phyloP scores from a whole-genome alignment of 163 green algal genomes.

The Chloroidium sp. region DNA sequence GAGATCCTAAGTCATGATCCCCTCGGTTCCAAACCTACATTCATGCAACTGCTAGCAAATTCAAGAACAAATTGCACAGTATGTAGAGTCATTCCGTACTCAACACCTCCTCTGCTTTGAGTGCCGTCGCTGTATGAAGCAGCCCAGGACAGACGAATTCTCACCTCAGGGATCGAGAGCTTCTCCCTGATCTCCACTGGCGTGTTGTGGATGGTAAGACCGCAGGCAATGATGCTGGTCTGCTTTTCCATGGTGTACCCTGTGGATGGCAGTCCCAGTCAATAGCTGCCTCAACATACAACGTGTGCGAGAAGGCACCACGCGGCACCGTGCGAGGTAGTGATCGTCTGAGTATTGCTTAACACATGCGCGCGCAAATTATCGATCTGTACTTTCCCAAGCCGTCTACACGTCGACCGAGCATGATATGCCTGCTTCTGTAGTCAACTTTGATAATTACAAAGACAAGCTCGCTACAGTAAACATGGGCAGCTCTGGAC shows the following conservation, averaged over 20 bases:
- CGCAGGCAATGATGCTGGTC: slow-evolving; percentile 91
- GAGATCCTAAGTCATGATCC: background rate
- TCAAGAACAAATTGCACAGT: background rate
- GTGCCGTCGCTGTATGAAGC: background rate
- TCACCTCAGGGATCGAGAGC: slow-evolving; percentile 86
- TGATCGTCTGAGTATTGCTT: no score
- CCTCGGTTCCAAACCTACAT: no score
- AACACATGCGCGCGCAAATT: no score
- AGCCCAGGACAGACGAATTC: background rate
- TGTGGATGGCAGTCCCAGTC: slow-evolving; percentile 18
- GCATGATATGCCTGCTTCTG: no score
- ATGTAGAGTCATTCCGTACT: no score
- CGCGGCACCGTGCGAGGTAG: no score
- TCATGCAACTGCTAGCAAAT: background rate
- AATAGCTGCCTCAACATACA: background rate
- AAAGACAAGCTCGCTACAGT: no score
- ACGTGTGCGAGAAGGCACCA: no score
- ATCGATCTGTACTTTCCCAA: no score
- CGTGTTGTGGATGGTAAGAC: slow-evolving; percentile 89
- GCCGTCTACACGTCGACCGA: no score
- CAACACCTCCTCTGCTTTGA: background rate
- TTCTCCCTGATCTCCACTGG: slow-evolving; percentile 98
- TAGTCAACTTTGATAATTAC: no score
- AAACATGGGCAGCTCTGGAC: background rate
- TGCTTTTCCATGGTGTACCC: slow-evolving; percentile 89